Evolutionary conservation across 2,329 filamentous ascomycete genomes (phyloP), one percentile per base, ranked within the genome.

Genomic region (Gaeumannomyces tritici): DNA sequence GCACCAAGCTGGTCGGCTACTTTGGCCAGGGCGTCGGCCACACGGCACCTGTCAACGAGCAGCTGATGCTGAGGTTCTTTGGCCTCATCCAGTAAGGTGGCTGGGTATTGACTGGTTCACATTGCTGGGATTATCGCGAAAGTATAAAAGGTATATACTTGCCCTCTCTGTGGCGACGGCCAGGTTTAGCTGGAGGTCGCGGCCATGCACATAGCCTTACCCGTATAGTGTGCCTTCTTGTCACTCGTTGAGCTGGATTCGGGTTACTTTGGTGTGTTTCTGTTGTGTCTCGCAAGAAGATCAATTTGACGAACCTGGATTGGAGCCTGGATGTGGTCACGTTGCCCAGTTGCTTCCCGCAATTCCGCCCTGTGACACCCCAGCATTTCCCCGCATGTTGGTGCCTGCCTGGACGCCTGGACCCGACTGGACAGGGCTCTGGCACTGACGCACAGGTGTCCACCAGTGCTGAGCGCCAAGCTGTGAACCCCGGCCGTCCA

Each of bases 11-110:
- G 2, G 66, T 70, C 4, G 70, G 69, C 4, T 65, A 69, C 63
- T 68, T 67, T 60, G 71, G 68, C 21, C 62, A 67, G 62, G 70
- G 70, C 13, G 70, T 72, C 33, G 70, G 70, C 12, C 70, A 72
- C 67, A 69, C 65, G 18, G 69, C 71, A 21, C 69, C 70, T 2
- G 65, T 69, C 27, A 70, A 70, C 28, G 69, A 69, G 58, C 55
- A 63, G 3, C 64, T 67, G 61, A 70, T 71, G 56, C 63, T 72
- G 29, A 66, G 64, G 29, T 72, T 69, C 63, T 72, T 72, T 60
- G 69, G 69, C 26, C 58, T 63, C 15, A 60, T 66, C 54, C 57
- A 51, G 24, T 62, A 61, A 28, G 13, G 13, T 15, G 33, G 33
- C 33, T 18, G 12, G 42, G 42, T 18, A 7, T n/a, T 47, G 42